These are phyloP conservation scores for Kwoniella mangroviensis DNA, from an alignment of 768 basidiomycete species.

Conservation along the genomic window DNA sequence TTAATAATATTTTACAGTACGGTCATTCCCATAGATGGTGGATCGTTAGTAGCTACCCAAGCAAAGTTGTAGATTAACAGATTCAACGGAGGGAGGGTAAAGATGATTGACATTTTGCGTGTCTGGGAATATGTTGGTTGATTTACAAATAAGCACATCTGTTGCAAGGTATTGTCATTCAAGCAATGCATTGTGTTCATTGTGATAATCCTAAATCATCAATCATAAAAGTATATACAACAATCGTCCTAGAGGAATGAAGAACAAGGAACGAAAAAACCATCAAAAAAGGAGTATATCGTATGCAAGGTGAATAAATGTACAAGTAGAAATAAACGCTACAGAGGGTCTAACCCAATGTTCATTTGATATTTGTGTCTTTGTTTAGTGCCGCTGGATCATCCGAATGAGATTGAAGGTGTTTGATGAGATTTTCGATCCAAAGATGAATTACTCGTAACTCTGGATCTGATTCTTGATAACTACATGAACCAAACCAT, in stretches of 20 bases:
- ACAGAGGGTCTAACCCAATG: no score
- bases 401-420: slow-evolving; percentile 10
- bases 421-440: not conserved
- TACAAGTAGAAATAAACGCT: no score
- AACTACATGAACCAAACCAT: not conserved
- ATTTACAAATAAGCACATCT: not conserved
- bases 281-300: not conserved
- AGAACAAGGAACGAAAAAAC: not conserved
- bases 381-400: not conserved
- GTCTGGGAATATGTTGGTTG: no score
- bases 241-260: not conserved
- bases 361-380: not conserved
- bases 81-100: not conserved
- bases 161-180: not conserved
- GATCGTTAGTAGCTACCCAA: slow-evolving; percentile 60
- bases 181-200: not conserved
- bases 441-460: not conserved
- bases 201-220: not conserved
- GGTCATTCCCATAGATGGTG: slow-evolving; percentile 69
- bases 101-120: not conserved
- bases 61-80: slow-evolving; percentile 36
- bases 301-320: slow-evolving; percentile 3
- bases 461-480: not conserved
- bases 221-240: slow-evolving; percentile 3
- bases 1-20: slow-evolving; percentile 55